A percentile compares a stretch with the other conserved stretches of the same genome.
Conservation (phyloP, 345 rosid genomes). For the Ceriops tagal region DNA sequence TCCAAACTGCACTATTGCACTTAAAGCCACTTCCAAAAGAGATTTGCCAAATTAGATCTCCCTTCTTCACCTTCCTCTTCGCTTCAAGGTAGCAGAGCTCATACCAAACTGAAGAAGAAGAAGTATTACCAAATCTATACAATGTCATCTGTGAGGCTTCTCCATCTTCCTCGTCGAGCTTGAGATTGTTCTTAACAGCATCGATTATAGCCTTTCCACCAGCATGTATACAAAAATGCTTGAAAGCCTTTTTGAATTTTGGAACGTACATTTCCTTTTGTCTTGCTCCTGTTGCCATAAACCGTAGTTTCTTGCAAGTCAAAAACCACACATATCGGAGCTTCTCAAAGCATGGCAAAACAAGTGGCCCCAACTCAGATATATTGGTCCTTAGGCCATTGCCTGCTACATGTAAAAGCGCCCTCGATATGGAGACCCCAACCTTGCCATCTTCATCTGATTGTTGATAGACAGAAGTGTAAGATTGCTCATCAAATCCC, state of each 20-base stretch:
- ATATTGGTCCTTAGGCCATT: conserved; percentile 47
- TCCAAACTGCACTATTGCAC: conserved; percentile 62
- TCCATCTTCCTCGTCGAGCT: conserved; percentile 49
- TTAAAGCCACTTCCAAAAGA: conserved; percentile 77
- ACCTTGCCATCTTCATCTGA: conserved; percentile 41
- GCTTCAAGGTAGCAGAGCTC: conserved; percentile 62
- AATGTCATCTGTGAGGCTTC: conserved; percentile 66
- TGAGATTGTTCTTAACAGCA: conserved; percentile 49
- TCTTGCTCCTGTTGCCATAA: conserved; percentile 2
- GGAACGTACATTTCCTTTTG: conserved; percentile 34
- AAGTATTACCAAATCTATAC: conserved; percentile 58
- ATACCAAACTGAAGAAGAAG: conserved; percentile 72
- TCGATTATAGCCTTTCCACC: conserved; percentile 57
- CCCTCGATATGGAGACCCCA: conserved; percentile 52
- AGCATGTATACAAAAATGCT: conserved; percentile 65
- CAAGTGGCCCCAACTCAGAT: conserved; percentile 46
- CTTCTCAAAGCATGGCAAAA: conserved; percentile 53
- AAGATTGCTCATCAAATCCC: conserved; percentile 46
- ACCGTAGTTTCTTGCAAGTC: conserved; percentile 20
- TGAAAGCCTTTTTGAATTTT: conserved; percentile 52
- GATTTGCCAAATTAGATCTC: conserved; percentile 53
- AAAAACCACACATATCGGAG: conserved; percentile 36
- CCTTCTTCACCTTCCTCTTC: conserved; percentile 50
- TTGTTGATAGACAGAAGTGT: conserved; percentile 42
- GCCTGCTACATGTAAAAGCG: conserved; percentile 44